Percentiles rank a stretch among this genome's conserved stretches.
phyloP scores from a whole-genome alignment of 2,329 filamentous ascomycete species.

The Talaromyces sp. region DNA sequence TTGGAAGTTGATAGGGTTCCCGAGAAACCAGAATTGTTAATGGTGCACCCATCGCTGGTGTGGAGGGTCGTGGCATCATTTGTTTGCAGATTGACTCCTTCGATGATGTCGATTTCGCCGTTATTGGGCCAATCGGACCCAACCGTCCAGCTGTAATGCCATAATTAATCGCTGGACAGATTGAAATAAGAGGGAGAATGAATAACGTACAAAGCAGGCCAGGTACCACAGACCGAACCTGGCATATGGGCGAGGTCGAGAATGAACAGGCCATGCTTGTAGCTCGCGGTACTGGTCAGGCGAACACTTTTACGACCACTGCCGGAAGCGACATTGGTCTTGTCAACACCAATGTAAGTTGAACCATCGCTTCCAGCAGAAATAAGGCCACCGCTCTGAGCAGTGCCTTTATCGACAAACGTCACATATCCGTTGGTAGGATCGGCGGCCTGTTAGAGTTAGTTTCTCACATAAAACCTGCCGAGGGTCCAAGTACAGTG shows the following conservation, averaged over 20 bases:
- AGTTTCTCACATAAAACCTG: slow-evolving; percentile 30
- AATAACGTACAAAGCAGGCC: slow-evolving; percentile 39
- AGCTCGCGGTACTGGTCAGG: slow-evolving; percentile 40
- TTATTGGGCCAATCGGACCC: slow-evolving; percentile 36
- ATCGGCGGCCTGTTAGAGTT: background rate
- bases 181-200: background rate
- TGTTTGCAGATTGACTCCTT: slow-evolving; percentile 44
- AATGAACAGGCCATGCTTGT: slow-evolving; percentile 42
- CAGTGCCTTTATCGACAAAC: slow-evolving; percentile 29
- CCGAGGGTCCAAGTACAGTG: slow-evolving; percentile 34
- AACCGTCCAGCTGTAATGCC: slow-evolving; percentile 30
- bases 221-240: slow-evolving; percentile 43
- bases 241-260: slow-evolving; percentile 46
- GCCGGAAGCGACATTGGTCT: slow-evolving; percentile 26
- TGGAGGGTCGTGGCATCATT: slow-evolving; percentile 46
- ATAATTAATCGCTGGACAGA: background rate
- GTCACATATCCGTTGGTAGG: background rate
- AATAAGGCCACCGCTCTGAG: slow-evolving; percentile 31
- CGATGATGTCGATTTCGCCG: slow-evolving; percentile 49
- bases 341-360: slow-evolving; percentile 44
- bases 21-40: slow-evolving; percentile 42
- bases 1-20: slow-evolving; percentile 45
- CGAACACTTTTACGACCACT: slow-evolving; percentile 41
- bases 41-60: slow-evolving; percentile 40
- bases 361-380: slow-evolving; percentile 28